Conservation (phyloP, 2,329 filamentous ascomycete species). For the Emergomyces pasteurianus region DNA sequence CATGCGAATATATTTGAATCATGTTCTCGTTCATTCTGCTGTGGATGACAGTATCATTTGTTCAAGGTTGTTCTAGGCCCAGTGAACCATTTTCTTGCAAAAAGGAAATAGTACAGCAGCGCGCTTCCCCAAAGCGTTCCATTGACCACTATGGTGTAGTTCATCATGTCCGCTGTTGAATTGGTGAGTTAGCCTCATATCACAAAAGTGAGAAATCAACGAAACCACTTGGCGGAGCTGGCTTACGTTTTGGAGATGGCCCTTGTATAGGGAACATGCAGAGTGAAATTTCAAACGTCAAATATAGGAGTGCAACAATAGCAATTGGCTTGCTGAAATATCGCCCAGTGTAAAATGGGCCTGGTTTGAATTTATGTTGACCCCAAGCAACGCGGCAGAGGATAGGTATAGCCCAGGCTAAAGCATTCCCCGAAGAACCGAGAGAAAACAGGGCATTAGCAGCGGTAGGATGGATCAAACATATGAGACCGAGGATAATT, state of each 20-base stretch:
- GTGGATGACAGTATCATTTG: background rate
- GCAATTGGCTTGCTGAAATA: constrained; percentile 41
- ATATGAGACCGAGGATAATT: constrained; percentile 45
- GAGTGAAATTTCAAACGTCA: constrained; percentile 44
- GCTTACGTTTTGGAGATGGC: constrained; percentile 38
- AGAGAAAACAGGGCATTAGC: constrained; percentile 49
- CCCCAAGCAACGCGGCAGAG: constrained; percentile 49
- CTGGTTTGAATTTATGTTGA: constrained; percentile 44
- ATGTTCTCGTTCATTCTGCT: background rate
- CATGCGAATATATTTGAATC: background rate
- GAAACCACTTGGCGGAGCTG: background rate
- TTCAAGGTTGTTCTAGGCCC: constrained; percentile 43
- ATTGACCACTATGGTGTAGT: constrained; percentile 53
- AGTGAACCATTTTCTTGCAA: constrained; percentile 49
- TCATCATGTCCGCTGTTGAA: constrained; percentile 40
- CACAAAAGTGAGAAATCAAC: constrained; percentile 1
- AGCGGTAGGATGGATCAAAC: constrained; percentile 46
- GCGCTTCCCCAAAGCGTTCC: constrained; percentile 46
- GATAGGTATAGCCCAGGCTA: constrained; percentile 50
- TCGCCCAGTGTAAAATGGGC: constrained; percentile 47
- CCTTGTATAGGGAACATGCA: constrained; percentile 49
- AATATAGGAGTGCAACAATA: constrained; percentile 41
- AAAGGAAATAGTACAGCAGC: constrained; percentile 43
- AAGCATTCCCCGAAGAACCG: constrained; percentile 47
- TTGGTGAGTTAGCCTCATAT: constrained; percentile 4